Evolutionary conservation across 345 rosid species (phyloP), one percentile per base, ranked within the genome.

Genomic region (Sisymbrium altissimum): DNA sequence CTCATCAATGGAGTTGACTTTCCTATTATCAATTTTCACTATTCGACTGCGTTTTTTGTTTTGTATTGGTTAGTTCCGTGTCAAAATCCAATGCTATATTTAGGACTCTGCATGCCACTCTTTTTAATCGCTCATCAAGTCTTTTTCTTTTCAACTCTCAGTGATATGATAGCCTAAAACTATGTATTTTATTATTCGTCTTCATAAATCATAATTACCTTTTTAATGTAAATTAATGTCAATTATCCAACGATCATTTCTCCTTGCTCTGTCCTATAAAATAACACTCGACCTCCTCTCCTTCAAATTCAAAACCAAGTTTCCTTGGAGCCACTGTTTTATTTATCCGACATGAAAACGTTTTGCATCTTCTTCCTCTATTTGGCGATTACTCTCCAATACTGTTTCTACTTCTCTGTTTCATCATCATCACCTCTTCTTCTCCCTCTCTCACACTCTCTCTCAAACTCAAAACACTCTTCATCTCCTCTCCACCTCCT

Each of bases 401-500:
- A 46, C 66, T 83, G 61, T 57, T 59, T 63, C 15, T 46, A 30
- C 68, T 25, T 8, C 68, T 71, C 66, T 9, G 73, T 79, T 43
- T 50, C 35, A 18, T 53, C 81, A 3, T 15, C 50, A 17, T 76
- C 88, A 56, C 78, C 66, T 52, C 52, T 84, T 4, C 62, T 84
- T 14, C 78, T 91, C 27, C 93, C 88, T 10, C 81, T 95, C 33
- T 82, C 87, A 0, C 89, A 90, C 85, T 81, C 92, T 21, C 88
- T 92, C 57, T 88, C 96, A 49, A 66, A 76, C 59, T 61, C 89
- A 74, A 86, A 82, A 48, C 80, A 77, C 9, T 82, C 79, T 81
- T 53, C 77, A 71, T 78, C 85, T 69, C 81, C 93, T 61, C 90
- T 81, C 85, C 86, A 90, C 78, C 97, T 95, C 70, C 93, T 95